A percentile compares a stretch with the other conserved stretches of the same genome.
phyloP scores from a whole-genome alignment of 805 yeast species.

The Candida peoriensis region DNA sequence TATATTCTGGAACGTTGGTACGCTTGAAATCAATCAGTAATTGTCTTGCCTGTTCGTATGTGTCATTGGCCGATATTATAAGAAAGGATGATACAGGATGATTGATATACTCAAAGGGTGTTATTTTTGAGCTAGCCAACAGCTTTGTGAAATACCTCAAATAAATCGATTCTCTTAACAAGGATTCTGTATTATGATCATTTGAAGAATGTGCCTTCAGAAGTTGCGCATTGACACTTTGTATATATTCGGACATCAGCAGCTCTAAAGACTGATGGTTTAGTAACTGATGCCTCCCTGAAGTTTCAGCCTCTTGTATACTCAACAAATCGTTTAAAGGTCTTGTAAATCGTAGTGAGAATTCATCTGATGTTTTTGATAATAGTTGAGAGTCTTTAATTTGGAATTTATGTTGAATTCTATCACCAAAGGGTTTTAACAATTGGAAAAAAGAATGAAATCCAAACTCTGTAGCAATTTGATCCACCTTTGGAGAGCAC shows the following conservation, averaged over 20 bases:
- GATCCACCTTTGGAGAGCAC: conserved; percentile 42
- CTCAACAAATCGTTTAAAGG: conserved; percentile 32
- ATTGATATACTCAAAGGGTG: conserved; percentile 79
- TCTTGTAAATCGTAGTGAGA: conserved; percentile 49
- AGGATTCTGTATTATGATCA: conserved; percentile 23
- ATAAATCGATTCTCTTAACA: conserved; percentile 45
- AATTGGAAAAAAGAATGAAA: conserved; percentile 41
- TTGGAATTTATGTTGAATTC: conserved; percentile 41
- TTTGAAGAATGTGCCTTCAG: conserved; percentile 4
- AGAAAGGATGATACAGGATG: conserved; percentile 80
- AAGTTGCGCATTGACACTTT: conserved; percentile 22
- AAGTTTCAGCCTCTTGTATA: conserved; percentile 19
- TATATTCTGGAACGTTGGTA: conserved; percentile 49
- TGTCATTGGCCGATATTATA: conserved; percentile 52
- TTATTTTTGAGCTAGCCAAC: conserved; percentile 52
- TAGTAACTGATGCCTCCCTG: conserved; percentile 26
- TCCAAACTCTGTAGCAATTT: conserved; percentile 36
- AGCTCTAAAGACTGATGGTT: conserved; percentile 33
- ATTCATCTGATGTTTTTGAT: conserved; percentile 45
- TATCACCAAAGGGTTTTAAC: conserved; percentile 52
- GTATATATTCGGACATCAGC: conserved; percentile 29
- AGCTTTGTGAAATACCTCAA: conserved; percentile 52
- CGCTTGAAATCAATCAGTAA: conserved; percentile 49
- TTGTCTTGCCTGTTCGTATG: conserved; percentile 51
- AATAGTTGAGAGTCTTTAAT: conserved; percentile 48